These are phyloP conservation scores for Hypoxylon sp. DNA, from an alignment of 2,329 filamentous ascomycete genomes.

Conservation along the genomic window DNA sequence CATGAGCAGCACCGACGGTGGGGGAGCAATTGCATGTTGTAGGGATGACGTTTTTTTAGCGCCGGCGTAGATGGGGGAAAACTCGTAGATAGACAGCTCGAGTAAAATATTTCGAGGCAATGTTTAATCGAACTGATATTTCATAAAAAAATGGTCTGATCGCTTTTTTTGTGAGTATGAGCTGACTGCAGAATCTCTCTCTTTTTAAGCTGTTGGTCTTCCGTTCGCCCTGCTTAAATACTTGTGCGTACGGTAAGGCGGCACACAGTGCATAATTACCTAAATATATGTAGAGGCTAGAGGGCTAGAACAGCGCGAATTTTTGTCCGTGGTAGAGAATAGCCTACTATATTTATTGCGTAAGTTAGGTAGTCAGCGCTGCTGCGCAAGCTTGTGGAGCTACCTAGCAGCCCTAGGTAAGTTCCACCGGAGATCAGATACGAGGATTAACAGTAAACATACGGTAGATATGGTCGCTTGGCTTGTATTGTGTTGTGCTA, in stretches of 20 bases:
- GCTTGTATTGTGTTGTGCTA: background rate
- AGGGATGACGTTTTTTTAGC: conserved; percentile 42
- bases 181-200: conserved; percentile 11
- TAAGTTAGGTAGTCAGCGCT: conserved; percentile 25
- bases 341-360: conserved; percentile 5
- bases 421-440: conserved; percentile 30
- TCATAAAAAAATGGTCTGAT: conserved; percentile 14
- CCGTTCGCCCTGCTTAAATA: conserved; percentile 8
- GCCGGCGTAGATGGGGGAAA: conserved; percentile 45
- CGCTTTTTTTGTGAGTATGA: background rate
- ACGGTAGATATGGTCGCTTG: conserved; percentile 15
- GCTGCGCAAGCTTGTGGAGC: conserved; percentile 36
- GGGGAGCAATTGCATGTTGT: conserved; percentile 39
- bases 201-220: conserved; percentile 18
- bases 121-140: conserved; percentile 46
- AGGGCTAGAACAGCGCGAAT: background rate
- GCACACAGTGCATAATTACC: conserved; percentile 27
- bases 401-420: no score
- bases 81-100: conserved; percentile 45
- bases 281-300: background rate
- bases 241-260: background rate
- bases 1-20: conserved; percentile 32
- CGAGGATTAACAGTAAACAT: conserved; percentile 9
- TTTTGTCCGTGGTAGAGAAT: conserved; percentile 7
- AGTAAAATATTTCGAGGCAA: conserved; percentile 45